A percentile compares a stretch with the other conserved stretches of the same genome.
phyloP scores from a whole-genome alignment of 495 filamentous ascomycete species.

The Hyaloscypha variabilis region DNA sequence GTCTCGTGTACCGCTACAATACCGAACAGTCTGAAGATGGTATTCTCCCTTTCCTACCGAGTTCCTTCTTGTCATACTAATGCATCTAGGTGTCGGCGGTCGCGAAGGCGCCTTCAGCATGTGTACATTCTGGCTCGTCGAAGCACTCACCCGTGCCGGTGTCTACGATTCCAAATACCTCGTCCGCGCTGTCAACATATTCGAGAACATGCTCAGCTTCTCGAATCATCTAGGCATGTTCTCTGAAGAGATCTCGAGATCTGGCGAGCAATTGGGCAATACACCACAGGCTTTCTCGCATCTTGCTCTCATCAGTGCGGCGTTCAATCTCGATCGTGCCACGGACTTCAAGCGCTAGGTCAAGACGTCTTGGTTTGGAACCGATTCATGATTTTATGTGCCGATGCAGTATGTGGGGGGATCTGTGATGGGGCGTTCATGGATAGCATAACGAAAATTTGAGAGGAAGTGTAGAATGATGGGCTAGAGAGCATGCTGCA shows the following conservation, averaged over 20 bases:
- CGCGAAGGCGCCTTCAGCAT: constrained; percentile 77
- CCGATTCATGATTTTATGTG: neutral
- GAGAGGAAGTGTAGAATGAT: neutral
- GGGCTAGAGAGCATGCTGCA: neutral
- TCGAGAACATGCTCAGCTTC: constrained; percentile 74
- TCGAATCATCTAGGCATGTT: constrained; percentile 76
- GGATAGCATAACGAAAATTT: too few species aligned
- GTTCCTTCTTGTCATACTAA: neutral
- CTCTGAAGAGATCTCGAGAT: constrained; percentile 71
- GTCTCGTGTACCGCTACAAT: constrained; percentile 73
- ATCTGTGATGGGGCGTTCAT: too few species aligned
- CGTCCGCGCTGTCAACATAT: constrained; percentile 63
- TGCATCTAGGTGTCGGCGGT: constrained; percentile 63
- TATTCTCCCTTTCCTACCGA: constrained; percentile 36
- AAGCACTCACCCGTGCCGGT: constrained; percentile 70
- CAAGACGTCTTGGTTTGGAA: neutral
- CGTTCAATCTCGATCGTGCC: constrained; percentile 65
- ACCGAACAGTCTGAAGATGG: constrained; percentile 66
- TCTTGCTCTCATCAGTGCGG: constrained; percentile 69
- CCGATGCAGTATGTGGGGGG: neutral
- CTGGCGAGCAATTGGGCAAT: constrained; percentile 73
- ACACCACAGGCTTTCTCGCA: constrained; percentile 78
- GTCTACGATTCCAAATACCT: constrained; percentile 67
- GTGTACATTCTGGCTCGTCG: constrained; percentile 79
- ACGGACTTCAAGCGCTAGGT: constrained; percentile 16